Conservation (phyloP, 495 filamentous ascomycete species). For the Letharia lupina region DNA sequence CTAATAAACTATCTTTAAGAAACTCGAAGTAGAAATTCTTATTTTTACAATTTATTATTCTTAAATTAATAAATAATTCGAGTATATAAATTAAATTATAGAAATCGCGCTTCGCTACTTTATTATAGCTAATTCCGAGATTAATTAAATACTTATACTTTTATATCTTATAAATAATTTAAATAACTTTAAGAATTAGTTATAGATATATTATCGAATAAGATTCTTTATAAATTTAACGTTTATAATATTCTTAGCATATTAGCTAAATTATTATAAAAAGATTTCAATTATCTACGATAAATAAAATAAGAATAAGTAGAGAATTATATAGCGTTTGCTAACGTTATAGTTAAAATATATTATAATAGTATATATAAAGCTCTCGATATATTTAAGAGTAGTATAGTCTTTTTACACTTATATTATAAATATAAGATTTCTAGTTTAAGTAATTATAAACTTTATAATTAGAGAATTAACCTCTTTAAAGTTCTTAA, state of each 20-base stretch:
- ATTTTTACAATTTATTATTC: too few relatives aligned
- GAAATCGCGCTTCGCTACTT: background rate
- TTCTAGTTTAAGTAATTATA: background rate
- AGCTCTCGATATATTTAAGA: background rate
- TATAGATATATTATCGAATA: background rate
- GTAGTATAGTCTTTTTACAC: background rate
- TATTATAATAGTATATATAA: background rate
- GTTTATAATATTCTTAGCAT: background rate
- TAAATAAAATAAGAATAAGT: background rate
- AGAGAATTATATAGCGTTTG: background rate
- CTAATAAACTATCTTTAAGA: too few relatives aligned
- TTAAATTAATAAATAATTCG: too few relatives aligned
- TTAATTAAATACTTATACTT: background rate
- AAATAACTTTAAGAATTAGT: constrained; percentile 2
- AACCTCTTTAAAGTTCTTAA: constrained; percentile 7
- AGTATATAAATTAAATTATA: constrained; percentile 5
- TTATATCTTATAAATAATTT: background rate
- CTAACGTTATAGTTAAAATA: constrained; percentile 3
- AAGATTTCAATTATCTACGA: background rate
- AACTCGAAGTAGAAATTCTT: too few relatives aligned
- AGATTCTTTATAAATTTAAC: constrained; percentile 1
- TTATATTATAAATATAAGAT: constrained; percentile 6
- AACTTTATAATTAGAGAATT: constrained; percentile 1
- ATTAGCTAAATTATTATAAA: background rate
- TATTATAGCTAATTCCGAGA: background rate